phyloP scores from a whole-genome alignment of 2,329 filamentous ascomycete genomes.

The Colletotrichum somersetense region DNA sequence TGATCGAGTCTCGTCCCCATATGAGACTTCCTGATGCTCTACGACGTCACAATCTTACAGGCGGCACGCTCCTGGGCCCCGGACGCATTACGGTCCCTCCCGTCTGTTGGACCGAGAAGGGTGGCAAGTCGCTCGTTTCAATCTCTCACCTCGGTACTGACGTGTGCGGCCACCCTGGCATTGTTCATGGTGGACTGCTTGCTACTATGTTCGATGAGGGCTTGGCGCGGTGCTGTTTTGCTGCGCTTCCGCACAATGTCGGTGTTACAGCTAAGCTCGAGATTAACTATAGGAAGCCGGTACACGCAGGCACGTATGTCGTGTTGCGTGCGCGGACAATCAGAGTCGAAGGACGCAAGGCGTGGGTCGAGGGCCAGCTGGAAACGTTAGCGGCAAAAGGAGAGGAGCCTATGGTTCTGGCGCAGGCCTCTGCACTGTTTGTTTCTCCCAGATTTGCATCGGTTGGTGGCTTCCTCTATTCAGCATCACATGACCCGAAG shows the following conservation, averaged over 20 bases:
- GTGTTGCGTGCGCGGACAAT: constrained; percentile 84
- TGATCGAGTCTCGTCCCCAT: constrained; percentile 84
- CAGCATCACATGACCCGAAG: not conserved
- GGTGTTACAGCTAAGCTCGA: constrained; percentile 89
- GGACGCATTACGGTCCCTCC: constrained; percentile 86
- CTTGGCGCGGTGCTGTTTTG: constrained; percentile 88
- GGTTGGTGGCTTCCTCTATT: constrained; percentile 61
- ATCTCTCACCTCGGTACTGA: constrained; percentile 83
- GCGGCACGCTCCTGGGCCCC: constrained; percentile 80
- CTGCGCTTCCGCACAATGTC: constrained; percentile 86
- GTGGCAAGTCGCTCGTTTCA: constrained; percentile 76
- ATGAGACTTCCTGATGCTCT: constrained; percentile 83
- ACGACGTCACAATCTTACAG: constrained; percentile 83
- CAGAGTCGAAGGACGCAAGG: constrained; percentile 92
- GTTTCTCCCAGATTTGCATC: constrained; percentile 87
- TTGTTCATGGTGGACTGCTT: constrained; percentile 90
- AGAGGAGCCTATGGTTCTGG: constrained; percentile 75
- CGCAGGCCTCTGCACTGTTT: constrained; percentile 88
- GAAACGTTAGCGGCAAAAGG: constrained; percentile 78
- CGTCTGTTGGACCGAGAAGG: constrained; percentile 78
- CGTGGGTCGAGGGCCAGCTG: constrained; percentile 90
- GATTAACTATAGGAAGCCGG: constrained; percentile 85
- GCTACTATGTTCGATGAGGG: constrained; percentile 96
- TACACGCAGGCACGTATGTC: constrained; percentile 79
- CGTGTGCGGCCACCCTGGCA: constrained; percentile 89